Conservation (phyloP, 1,284 basidiomycete genomes). For the Dichomitus squalens region DNA sequence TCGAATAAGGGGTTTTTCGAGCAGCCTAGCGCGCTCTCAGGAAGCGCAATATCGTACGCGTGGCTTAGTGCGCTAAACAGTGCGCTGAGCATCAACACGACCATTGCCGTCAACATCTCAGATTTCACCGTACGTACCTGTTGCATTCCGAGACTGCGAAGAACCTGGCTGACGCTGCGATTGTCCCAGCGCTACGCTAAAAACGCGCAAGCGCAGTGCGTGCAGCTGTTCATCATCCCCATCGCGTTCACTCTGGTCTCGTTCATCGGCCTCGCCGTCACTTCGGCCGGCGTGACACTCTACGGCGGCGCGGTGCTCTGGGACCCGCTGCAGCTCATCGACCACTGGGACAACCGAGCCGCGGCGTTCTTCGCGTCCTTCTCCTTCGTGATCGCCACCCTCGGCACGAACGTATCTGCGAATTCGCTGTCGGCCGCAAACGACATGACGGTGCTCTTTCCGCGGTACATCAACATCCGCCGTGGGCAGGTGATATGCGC, state of each 20-base stretch:
- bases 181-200: conserved; percentile 59
- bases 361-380: conserved; percentile 79
- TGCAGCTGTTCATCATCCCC: conserved; percentile 74
- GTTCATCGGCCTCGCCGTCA: conserved; percentile 67
- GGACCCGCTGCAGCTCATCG: conserved; percentile 56
- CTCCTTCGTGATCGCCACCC: conserved; percentile 65
- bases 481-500: conserved; percentile 77
- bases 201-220: conserved; percentile 60
- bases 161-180: neutral
- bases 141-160: neutral
- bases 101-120: conserved; percentile 72
- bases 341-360: conserved; percentile 74
- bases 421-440: conserved; percentile 80
- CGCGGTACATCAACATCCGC: conserved; percentile 74
- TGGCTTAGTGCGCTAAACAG: conserved; percentile 74
- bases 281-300: conserved; percentile 62
- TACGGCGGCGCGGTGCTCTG: conserved; percentile 58
- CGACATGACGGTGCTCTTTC: conserved; percentile 73
- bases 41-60: conserved; percentile 69
- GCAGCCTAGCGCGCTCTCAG: conserved; percentile 47
- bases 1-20: conserved; percentile 50
- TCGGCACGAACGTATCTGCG: conserved; percentile 77
- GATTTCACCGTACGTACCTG: conserved; percentile 64
- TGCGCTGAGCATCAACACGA: conserved; percentile 66
- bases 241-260: conserved; percentile 61